Evolutionary conservation across 2,329 filamentous ascomycete genomes (phyloP), one percentile per base, ranked within the genome.

Genomic region (Colletotrichum liaoningense): DNA sequence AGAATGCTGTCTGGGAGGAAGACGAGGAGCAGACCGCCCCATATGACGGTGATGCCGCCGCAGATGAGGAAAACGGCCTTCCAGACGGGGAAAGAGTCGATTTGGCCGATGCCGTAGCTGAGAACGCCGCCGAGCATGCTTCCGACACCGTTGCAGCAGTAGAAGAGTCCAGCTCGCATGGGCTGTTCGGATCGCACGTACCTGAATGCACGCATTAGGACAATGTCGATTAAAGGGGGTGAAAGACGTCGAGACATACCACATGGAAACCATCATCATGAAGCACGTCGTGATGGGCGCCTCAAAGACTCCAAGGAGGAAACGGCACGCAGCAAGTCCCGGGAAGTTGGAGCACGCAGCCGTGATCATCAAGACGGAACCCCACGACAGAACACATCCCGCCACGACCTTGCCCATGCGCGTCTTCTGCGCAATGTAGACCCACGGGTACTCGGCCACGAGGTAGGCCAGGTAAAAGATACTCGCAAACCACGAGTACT

Each of bases 1-100:
- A 90, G 86, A 0, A 91, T 91, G 2, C 87, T 84, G 78, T 94
- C 90, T 0, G 92, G 89, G 1, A 94, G 84, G 54, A 90, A 79
- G 75, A 90, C 86, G 80, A 88, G 87, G 16, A 88, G 88, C 2
- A 87, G 79, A 9, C 91, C 79, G 0, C 89, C 89, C 87, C 89
- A 90, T n/a, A 83, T 78, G 26, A 85, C 80, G 38, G 88, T 89
- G 70, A 90, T 85, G 74, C 88, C 86, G 1, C 89, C 86, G 76
- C 90, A 90, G 73, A 91, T 90, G 19, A 91, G 75, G 80, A 90
- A 92, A 24, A 90, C 85, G 71, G 89, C 89, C 84, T 87, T 88
- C 88, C 88, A 90, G 28, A 82, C 79, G 0, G 84, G 81, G 4
- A 89, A 81, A 5, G 84, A 83, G 0, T 81, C 85, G 75, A 91